phyloP scores from a whole-genome alignment of 2,329 filamentous ascomycete genomes.

The Penicillium digitatum region DNA sequence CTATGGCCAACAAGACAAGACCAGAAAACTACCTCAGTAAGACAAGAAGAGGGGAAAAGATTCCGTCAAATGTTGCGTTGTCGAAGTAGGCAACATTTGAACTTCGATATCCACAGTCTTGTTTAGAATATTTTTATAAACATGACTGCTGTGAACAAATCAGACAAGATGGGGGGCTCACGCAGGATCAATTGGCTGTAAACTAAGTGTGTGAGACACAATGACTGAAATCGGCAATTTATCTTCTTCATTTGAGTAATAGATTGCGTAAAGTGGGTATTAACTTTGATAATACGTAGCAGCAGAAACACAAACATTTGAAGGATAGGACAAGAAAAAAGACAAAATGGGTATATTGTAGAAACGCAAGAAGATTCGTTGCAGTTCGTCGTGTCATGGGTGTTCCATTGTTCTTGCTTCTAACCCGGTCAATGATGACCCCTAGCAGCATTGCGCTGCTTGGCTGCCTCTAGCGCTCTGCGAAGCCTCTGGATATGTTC shows the following conservation, averaged over 20 bases:
- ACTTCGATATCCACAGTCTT: background rate
- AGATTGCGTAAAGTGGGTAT: slow-evolving; percentile 11
- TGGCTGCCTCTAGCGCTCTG: slow-evolving; percentile 52
- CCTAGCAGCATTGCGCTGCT: slow-evolving; percentile 49
- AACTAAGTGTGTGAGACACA: background rate
- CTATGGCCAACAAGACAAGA: background rate
- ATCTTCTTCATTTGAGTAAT: slow-evolving; percentile 6
- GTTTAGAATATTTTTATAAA: background rate
- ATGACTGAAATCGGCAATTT: slow-evolving; percentile 2
- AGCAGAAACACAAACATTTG: background rate
- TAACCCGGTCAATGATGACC: slow-evolving; percentile 14
- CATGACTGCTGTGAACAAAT: background rate
- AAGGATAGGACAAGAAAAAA: background rate
- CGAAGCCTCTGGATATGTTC: slow-evolving; percentile 49
- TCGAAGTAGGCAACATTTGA: background rate
- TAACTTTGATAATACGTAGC: background rate
- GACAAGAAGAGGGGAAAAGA: slow-evolving; percentile 12
- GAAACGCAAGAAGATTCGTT: slow-evolving; percentile 20
- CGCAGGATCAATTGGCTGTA: background rate
- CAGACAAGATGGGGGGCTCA: background rate
- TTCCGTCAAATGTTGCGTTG: slow-evolving; percentile 3
- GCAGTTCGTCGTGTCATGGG: slow-evolving; percentile 22
- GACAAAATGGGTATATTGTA: slow-evolving; percentile 9
- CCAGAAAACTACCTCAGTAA: background rate
- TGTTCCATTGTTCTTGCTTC: background rate